phyloP scores from a whole-genome alignment of 805 yeast species.

The Spathaspora girioi region DNA sequence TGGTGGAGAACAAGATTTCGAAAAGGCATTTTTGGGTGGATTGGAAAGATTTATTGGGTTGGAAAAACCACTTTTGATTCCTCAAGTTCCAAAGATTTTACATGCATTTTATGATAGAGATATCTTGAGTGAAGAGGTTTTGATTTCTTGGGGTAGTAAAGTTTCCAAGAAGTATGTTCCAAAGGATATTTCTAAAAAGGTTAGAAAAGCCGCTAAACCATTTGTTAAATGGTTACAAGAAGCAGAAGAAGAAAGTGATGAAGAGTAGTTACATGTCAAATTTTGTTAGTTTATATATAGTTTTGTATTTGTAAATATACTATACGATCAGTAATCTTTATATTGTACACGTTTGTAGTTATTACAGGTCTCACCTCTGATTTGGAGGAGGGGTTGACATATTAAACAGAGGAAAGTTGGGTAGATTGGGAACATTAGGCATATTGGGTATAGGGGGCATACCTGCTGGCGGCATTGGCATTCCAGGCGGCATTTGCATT shows the following conservation, averaged over 20 bases:
- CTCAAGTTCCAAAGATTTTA: slow-evolving; percentile 75
- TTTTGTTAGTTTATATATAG: background rate
- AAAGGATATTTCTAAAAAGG: slow-evolving; percentile 88
- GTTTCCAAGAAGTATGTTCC: slow-evolving; percentile 92
- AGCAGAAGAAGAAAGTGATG: slow-evolving; percentile 80
- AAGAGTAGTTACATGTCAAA: slow-evolving; percentile 32
- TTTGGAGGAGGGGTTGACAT: slow-evolving; percentile 10
- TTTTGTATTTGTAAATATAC: slow-evolving; percentile 1
- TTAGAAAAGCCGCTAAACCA: slow-evolving; percentile 94
- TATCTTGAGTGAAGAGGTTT: slow-evolving; percentile 76
- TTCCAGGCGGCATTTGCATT: slow-evolving; percentile 14
- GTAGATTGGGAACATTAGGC: slow-evolving; percentile 17
- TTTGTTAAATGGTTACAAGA: slow-evolving; percentile 92
- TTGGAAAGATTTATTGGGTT: slow-evolving; percentile 89
- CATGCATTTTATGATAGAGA: slow-evolving; percentile 81
- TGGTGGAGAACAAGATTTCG: slow-evolving; percentile 57
- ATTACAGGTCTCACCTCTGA: background rate
- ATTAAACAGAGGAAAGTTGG: background rate
- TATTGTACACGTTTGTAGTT: no score
- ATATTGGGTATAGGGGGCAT: slow-evolving; percentile 27
- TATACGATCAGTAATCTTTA: background rate
- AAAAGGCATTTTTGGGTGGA: slow-evolving; percentile 91
- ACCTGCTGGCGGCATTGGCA: slow-evolving; percentile 15
- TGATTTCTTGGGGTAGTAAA: slow-evolving; percentile 82
- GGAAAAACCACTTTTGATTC: slow-evolving; percentile 65